Base-by-base conservation (phyloP, 768 basidiomycete genomes). In the Paxillus ammoniavirescens region DNA sequence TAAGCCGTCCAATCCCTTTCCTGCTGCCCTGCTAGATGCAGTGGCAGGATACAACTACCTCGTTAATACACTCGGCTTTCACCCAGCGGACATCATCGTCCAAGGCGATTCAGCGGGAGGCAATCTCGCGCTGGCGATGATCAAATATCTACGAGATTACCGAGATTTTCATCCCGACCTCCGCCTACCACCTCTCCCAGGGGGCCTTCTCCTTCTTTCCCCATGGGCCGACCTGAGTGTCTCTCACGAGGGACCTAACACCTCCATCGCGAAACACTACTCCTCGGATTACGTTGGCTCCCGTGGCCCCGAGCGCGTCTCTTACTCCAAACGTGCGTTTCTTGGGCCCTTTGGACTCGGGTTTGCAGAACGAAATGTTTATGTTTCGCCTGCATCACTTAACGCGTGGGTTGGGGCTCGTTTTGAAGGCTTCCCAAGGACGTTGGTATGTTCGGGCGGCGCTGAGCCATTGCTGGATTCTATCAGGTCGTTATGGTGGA, bases 401-500 rank as follows among this genome's bases (percentile, higher is more conserved):
- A 63, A 77, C 43, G 67, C 76, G 1, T 62, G 62, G 10, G 62
- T 77, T 33, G 35, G 60, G 2, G 69, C 77, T 8, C 61, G 70
- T 46, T 88, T 86, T 65, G 71, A 71, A 40, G 77, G 75, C 7
- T 87, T 83, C 63, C 86, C 84, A 3, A 71, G 77, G 47, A 86
- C 85, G 0, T 82, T 83, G 63, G 77, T 88, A 33, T 73, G 78
- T 18, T 76, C 76, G 2, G 86, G 84, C 4, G 82, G 79, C 3
- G 80, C 78, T 0, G 86, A 89, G 61, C 61, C 81, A 0, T 56
- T 83, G n/a, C 63, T 77, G 37, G 84, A 86, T 64, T 75, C 77
- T 37, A 82, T 86, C 48, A 60, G 66, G 42, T 75, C 74, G 1
- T 64, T 84, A 53, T 70, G 70, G 33, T 71, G 79, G 47, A 73